Evolutionary conservation across 306 rosid genomes (phyloP).

Genomic region (Nissolia schottii): DNA sequence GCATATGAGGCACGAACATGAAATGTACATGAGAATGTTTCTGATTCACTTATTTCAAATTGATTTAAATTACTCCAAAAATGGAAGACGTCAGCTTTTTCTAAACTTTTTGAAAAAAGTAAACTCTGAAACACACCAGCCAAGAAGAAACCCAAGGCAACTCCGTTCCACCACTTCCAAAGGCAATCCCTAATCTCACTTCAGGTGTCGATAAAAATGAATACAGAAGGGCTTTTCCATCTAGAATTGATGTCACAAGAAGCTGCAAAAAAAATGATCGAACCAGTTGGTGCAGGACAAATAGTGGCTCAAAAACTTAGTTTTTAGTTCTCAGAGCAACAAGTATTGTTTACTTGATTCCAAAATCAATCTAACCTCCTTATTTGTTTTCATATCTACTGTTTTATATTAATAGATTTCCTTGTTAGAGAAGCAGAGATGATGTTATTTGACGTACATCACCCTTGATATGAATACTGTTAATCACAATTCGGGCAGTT

Average conservation of each 20-base stretch:
- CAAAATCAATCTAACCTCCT: not conserved
- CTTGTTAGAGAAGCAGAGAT: not conserved
- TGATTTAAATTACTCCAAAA: not conserved
- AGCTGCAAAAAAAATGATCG: slow-evolving; percentile 41
- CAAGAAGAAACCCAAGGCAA: slow-evolving; percentile 79
- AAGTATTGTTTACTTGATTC: not conserved
- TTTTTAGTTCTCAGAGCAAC: not conserved
- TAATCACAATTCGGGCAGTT: slow-evolving; percentile 75
- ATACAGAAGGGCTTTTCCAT: slow-evolving; percentile 66
- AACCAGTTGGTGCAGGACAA: not conserved
- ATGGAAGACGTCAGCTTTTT: not conserved
- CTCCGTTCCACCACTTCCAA: slow-evolving; percentile 89
- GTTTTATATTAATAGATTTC: not conserved
- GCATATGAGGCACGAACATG: not conserved
- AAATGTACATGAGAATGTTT: not conserved
- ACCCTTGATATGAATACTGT: slow-evolving; percentile 79
- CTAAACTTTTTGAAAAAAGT: not conserved
- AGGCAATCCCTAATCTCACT: slow-evolving; percentile 77
- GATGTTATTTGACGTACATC: slow-evolving; percentile 48
- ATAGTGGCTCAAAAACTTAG: not conserved
- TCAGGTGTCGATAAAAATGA: slow-evolving; percentile 71
- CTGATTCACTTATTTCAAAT: not conserved
- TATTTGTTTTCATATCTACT: not conserved
- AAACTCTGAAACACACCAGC: slow-evolving; percentile 50
- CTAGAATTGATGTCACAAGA: slow-evolving; percentile 57